phyloP scores from a whole-genome alignment of 768 basidiomycete genomes.

The Exsudoporus frostii region DNA sequence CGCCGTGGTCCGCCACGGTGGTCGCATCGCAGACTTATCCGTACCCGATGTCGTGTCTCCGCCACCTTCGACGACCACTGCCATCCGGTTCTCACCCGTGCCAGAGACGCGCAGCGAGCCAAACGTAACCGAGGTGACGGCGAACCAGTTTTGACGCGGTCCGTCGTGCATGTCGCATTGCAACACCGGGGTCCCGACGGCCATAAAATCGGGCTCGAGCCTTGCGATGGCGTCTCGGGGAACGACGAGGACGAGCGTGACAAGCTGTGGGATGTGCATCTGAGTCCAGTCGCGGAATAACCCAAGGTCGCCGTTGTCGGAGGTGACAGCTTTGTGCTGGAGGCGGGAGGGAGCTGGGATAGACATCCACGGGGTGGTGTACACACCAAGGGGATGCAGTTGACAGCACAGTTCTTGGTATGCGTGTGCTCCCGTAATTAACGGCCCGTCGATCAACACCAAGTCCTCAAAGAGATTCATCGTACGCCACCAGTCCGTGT shows the following conservation, averaged over 20 bases:
- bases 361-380: conserved; percentile 20
- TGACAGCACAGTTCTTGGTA: conserved; percentile 47
- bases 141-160: conserved; percentile 12
- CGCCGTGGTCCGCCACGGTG: conserved; percentile 14
- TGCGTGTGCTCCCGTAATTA: conserved; percentile 26
- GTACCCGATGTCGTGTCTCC: background rate
- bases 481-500: conserved; percentile 39
- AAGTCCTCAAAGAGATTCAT: conserved; percentile 35
- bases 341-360: background rate
- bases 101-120: conserved; percentile 20
- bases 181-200: conserved; percentile 10
- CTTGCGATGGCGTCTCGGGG: conserved; percentile 24
- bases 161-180: conserved; percentile 21
- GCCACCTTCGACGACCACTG: conserved; percentile 2
- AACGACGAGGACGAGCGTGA: conserved; percentile 33
- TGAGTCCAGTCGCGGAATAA: conserved; percentile 29
- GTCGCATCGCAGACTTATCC: background rate
- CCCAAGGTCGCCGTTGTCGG: background rate
- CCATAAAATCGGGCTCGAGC: conserved; percentile 4
- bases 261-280: conserved; percentile 24
- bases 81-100: conserved; percentile 15
- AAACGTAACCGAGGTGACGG: conserved; percentile 19
- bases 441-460: conserved; percentile 1
- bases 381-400: conserved; percentile 39
- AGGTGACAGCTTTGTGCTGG: background rate